phyloP scores from a whole-genome alignment of 768 basidiomycete species.

The Chalciporus pseudorubinellus region DNA sequence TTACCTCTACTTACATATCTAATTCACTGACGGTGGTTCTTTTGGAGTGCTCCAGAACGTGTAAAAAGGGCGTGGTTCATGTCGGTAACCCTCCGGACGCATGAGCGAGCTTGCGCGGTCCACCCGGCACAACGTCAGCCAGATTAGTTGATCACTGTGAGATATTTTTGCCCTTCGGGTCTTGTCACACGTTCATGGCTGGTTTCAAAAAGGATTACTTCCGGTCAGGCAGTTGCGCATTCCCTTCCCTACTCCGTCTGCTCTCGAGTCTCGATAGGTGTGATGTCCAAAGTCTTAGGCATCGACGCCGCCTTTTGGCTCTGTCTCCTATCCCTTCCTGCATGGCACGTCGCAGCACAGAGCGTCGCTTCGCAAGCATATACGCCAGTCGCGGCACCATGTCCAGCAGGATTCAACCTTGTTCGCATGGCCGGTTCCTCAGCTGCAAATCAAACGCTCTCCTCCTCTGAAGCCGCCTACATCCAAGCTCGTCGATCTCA shows the following conservation, averaged over 20 bases:
- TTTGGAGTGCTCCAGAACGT: no score
- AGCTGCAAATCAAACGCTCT: constrained; percentile 33
- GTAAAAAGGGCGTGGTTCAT: no score
- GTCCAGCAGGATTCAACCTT: constrained; percentile 25
- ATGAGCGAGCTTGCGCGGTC: no score
- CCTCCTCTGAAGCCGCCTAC: constrained; percentile 36
- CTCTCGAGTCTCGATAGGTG: no score
- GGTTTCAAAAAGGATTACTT: background rate
- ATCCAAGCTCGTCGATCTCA: constrained; percentile 31
- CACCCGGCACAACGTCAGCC: no score
- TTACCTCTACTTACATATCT: no score
- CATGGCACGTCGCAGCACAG: constrained; percentile 19
- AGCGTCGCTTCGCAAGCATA: constrained; percentile 26
- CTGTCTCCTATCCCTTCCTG: constrained; percentile 2
- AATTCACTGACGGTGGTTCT: no score
- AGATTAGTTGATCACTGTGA: no score
- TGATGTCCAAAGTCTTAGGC: background rate
- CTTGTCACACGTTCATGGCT: background rate
- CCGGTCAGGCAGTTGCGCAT: background rate
- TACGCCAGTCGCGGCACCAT: constrained; percentile 18
- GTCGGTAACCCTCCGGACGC: no score
- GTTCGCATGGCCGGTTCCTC: constrained; percentile 29
- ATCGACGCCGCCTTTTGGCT: constrained; percentile 7
- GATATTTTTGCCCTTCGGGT: background rate
- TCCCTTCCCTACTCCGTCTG: background rate